Conservation (phyloP, 2,329 filamentous ascomycete genomes). For the Alternaria viburni region DNA sequence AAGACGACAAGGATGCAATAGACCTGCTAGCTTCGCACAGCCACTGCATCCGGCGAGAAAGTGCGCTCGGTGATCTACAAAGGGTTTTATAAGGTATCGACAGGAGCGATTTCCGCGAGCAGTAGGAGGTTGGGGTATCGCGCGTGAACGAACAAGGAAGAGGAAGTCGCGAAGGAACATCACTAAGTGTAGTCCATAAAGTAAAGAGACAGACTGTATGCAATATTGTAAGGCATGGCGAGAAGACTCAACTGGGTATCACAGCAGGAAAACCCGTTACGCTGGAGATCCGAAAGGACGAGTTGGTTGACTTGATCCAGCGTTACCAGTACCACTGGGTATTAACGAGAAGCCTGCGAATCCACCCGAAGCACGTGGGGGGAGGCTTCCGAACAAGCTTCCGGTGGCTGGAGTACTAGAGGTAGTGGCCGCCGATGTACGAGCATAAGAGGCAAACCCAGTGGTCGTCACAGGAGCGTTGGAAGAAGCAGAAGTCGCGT, state of each 20-base stretch:
- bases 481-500: not conserved
- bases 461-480: not conserved
- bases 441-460: not conserved
- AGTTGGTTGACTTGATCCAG: not conserved
- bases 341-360: not conserved
- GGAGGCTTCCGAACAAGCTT: not conserved
- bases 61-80: not conserved
- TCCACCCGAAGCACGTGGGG: not conserved
- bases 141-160: not conserved
- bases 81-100: not conserved
- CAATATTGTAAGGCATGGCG: not conserved
- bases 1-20: not conserved
- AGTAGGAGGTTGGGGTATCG: not conserved
- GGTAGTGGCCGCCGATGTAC: not conserved
- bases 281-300: not conserved
- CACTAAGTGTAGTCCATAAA: not conserved
- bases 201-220: not conserved
- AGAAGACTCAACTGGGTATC: not conserved
- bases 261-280: not conserved
- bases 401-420: not conserved
- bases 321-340: not conserved
- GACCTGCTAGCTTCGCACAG: not conserved
- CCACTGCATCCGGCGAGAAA: not conserved
- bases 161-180: not conserved
- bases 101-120: not conserved